phyloP scores from a whole-genome alignment of 495 filamentous ascomycete species.

The Annulohypoxylon bovei region DNA sequence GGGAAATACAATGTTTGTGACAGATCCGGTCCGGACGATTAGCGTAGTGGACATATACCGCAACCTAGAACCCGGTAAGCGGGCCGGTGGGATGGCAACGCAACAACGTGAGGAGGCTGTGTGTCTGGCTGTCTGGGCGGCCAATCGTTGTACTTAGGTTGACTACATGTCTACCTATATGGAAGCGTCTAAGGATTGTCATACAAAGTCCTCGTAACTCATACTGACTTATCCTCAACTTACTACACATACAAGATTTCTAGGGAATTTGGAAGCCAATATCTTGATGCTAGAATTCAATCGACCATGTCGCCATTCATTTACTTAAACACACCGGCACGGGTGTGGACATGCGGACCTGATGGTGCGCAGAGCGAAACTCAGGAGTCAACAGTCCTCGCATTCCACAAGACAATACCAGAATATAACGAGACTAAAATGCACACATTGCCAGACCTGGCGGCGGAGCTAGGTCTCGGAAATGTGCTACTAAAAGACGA shows the following conservation, averaged over 20 bases:
- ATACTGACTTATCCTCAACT: no score
- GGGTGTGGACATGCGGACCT: constrained; percentile 30
- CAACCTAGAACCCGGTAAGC: not conserved
- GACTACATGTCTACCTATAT: no score
- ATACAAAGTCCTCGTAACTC: no score
- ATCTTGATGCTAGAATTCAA: not conserved
- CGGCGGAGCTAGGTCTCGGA: constrained; percentile 62
- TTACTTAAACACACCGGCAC: constrained; percentile 35
- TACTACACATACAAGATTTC: no score
- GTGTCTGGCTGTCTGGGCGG: no score
- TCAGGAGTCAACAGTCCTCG: constrained; percentile 20
- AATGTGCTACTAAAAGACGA: constrained; percentile 68
- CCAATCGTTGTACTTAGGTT: no score
- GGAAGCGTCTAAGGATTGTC: no score
- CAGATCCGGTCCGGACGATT: not conserved
- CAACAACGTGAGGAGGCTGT: not conserved
- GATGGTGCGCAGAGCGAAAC: constrained; percentile 10
- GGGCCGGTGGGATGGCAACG: not conserved
- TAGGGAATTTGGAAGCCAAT: no score
- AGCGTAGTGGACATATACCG: no score
- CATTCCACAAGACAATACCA: constrained; percentile 63
- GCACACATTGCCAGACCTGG: constrained; percentile 59
- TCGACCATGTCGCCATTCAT: constrained; percentile 36
- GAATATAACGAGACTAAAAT: constrained; percentile 62
- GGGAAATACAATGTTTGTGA: not conserved